phyloP scores from a whole-genome alignment of 2,329 filamentous ascomycete species.

The Colletotrichum sp. region DNA sequence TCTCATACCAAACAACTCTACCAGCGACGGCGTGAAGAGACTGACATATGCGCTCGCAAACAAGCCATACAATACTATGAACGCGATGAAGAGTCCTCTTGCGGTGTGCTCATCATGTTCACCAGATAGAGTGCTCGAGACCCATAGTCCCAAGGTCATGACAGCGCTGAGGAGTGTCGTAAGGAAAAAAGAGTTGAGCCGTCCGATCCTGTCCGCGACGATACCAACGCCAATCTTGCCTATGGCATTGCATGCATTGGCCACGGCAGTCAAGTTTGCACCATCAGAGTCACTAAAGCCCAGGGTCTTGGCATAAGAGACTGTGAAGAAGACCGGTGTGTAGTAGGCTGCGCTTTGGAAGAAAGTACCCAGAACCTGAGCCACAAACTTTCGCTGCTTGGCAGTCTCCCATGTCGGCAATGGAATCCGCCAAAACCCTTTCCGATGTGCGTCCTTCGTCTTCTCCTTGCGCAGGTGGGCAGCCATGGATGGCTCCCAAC shows the following conservation, averaged over 20 bases:
- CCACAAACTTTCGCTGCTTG: neutral
- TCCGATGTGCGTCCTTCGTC: neutral
- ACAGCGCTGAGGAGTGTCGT: neutral
- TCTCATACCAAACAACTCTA: neutral
- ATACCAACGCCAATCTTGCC: slow-evolving; percentile 42
- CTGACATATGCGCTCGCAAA: neutral
- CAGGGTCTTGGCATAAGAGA: slow-evolving; percentile 9
- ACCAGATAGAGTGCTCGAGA: neutral
- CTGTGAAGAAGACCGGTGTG: neutral
- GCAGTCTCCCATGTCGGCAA: neutral
- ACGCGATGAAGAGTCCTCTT: neutral
- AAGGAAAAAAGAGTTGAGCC: slow-evolving; percentile 34
- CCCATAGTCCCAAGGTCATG: neutral
- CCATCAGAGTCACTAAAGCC: slow-evolving; percentile 38
- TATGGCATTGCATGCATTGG: slow-evolving; percentile 41
- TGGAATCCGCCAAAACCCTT: neutral
- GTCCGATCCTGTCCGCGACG: slow-evolving; percentile 39
- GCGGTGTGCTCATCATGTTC: neutral
- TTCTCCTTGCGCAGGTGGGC: neutral
- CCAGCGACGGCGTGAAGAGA: neutral
- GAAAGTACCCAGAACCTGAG: neutral
- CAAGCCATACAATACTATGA: neutral
- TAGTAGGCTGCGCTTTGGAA: neutral
- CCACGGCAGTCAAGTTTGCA: slow-evolving; percentile 42
- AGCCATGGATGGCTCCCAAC: neutral